Conservation (phyloP, 495 filamentous ascomycete genomes). For the Aspergillus sclerotiicarbonarius region DNA sequence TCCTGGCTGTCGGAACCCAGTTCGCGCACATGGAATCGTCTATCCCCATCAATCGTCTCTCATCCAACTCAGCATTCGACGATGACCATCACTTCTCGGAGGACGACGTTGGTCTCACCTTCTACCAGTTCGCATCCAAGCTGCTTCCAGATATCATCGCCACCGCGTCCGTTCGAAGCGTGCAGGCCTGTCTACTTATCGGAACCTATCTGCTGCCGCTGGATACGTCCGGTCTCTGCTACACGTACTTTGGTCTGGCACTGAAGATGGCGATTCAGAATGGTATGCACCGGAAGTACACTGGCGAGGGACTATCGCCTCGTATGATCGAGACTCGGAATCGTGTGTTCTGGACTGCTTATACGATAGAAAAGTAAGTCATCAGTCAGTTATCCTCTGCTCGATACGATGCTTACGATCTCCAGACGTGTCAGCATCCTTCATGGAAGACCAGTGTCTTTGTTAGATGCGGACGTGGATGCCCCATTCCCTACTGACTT, state of each 20-base stretch:
- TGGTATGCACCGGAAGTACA: constrained; percentile 53
- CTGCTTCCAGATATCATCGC: constrained; percentile 54
- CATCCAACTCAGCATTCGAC: constrained; percentile 24
- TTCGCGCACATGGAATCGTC: constrained; percentile 52
- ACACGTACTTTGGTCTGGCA: constrained; percentile 51
- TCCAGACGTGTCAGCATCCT: constrained; percentile 42
- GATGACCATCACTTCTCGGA: constrained; percentile 49
- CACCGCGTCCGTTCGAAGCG: constrained; percentile 50
- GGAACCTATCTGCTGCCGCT: constrained; percentile 50
- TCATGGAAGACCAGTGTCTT: constrained; percentile 46
- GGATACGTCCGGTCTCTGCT: constrained; percentile 50
- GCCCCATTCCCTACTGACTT: constrained; percentile 46
- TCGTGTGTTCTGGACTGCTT: constrained; percentile 52
- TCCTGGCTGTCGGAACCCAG: constrained; percentile 53
- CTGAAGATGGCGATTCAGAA: constrained; percentile 53
- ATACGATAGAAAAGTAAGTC: constrained; percentile 48
- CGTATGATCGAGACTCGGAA: constrained; percentile 48
- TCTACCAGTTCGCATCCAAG: constrained; percentile 51
- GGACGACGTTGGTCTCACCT: constrained; percentile 51
- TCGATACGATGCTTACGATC: constrained; percentile 16
- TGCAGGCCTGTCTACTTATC: constrained; percentile 51
- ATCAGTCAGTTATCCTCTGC: not conserved
- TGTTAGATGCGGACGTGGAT: constrained; percentile 46
- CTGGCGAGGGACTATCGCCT: constrained; percentile 42
- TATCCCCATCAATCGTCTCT: constrained; percentile 39